Evolutionary conservation across 495 filamentous ascomycete genomes (phyloP), one percentile per base, ranked within the genome.

Genomic region (Chaetomium fimeti): DNA sequence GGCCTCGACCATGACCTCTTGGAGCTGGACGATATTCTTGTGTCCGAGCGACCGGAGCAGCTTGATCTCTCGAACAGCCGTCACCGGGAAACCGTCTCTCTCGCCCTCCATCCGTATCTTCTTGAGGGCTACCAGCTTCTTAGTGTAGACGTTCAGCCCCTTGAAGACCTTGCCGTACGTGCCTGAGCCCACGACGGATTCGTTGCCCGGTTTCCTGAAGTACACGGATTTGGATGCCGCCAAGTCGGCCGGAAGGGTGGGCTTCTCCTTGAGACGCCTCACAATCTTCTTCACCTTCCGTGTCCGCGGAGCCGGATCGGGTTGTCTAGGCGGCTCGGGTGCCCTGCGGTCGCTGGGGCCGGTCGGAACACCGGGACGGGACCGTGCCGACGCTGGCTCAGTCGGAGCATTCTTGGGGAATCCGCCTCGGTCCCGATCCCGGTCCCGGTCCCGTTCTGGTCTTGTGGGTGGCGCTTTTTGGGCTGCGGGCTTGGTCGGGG

Each of bases 91-190:
- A 0, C 95, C 95, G 78, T 99, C 95, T 67, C 91, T 87, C 78
- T 99, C 94, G 36, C 92, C 91, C 71, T 98, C 94, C 94, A 98
- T 83, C 8, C 80, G 76, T 60, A 76, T 98, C 87, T 77, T 91
- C 79, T 99, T 99, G 60, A 99, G 77, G 8, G 95, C 95, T 45
- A 97, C 95, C 63, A 91, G 85, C 36, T 87, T 86, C 69, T 92
- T 88, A 11, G 93, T 99, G 68, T 95, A 96, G 16, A 97, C 92
- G 74, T 99, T 92, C 18, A 93, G 82, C n/a, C 89, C 94, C 71
- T 98, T 98, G 81, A 97, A 99, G 8, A 99, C 94, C 73, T 99
- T 98, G 47, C 93, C 94, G 72, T 94, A 97, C 1, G 91, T 97
- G 28, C 93, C 93, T 47, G 92, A 94, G 36, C 93, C 93, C 12